phyloP scores from a whole-genome alignment of 352 stramenopile species.

The Elongisporangium anandrum region DNA sequence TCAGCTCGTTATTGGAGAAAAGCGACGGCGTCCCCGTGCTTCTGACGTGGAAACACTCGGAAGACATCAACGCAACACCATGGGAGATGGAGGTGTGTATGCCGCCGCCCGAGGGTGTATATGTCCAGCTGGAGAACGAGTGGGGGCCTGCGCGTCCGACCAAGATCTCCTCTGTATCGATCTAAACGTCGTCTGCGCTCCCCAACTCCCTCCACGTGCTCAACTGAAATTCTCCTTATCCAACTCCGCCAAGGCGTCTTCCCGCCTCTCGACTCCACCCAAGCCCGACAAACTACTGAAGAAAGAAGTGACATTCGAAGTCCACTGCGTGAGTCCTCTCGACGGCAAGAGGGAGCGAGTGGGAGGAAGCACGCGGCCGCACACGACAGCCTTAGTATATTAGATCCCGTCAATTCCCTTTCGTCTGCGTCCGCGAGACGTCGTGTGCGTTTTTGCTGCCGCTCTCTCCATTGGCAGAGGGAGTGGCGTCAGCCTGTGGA shows the following conservation, averaged over 20 bases:
- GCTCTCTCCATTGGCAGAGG: not conserved
- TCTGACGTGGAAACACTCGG: constrained; percentile 81
- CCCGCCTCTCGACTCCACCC: constrained; percentile 2
- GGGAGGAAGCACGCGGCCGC: not conserved
- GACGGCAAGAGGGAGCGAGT: constrained; percentile 14
- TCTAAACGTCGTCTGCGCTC: constrained; percentile 31
- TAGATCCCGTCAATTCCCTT: not conserved
- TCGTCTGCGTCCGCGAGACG: not conserved
- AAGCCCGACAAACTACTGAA: constrained; percentile 5
- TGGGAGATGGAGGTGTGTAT: constrained; percentile 80
- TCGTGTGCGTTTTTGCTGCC: not conserved
- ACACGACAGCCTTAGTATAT: not conserved
- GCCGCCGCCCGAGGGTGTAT: constrained; percentile 74
- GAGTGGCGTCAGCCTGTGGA: not conserved
- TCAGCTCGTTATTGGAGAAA: constrained; percentile 74
- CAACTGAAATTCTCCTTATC: not conserved
- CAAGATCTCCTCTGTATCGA: constrained; percentile 84
- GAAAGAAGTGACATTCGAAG: constrained; percentile 5
- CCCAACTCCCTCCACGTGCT: not conserved
- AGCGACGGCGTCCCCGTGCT: constrained; percentile 60
- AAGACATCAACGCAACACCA: constrained; percentile 65
- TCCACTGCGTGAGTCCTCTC: constrained; percentile 14
- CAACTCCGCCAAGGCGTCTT: constrained; percentile 6
- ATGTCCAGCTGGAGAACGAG: constrained; percentile 80
- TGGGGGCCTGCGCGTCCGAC: constrained; percentile 75